A percentile compares a stretch with the other conserved stretches of the same genome.
Evolutionary conservation across 306 rosid species (phyloP).

Genomic region (Vigna mungo): DNA sequence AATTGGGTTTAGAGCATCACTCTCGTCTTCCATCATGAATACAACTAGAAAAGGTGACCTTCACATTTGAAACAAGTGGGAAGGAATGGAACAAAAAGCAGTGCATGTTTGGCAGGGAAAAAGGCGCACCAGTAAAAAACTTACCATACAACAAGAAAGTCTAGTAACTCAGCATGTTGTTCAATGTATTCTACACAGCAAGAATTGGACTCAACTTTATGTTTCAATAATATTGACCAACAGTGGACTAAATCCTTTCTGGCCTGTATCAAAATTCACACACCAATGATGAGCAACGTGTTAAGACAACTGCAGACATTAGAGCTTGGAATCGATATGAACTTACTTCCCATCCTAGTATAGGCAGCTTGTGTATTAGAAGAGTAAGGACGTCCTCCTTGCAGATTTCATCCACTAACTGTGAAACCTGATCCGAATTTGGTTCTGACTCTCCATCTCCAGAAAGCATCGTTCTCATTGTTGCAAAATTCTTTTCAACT

Average conservation of each 20-base stretch:
- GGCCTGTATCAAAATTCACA: constrained; percentile 66
- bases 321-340: constrained; percentile 29
- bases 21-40: not conserved
- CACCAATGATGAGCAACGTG: constrained; percentile 48
- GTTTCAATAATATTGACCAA: constrained; percentile 90
- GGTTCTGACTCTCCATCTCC: constrained; percentile 95
- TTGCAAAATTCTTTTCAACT: constrained; percentile 85
- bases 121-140: constrained; percentile 40
- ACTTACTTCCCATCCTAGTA: constrained; percentile 98
- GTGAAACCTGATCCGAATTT: constrained; percentile 76
- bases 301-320: constrained; percentile 28
- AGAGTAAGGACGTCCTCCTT: constrained; percentile 82
- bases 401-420: constrained; percentile 80
- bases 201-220: constrained; percentile 67
- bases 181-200: constrained; percentile 81
- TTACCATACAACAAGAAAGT: constrained; percentile 91
- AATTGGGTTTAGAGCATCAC: not conserved
- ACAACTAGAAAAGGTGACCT: constrained; percentile 11
- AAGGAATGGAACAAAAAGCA: not conserved
- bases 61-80: constrained; percentile 6
- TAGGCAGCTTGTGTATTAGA: constrained; percentile 76
- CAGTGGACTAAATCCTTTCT: constrained; percentile 91
- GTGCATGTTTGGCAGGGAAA: not conserved
- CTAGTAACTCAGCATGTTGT: constrained; percentile 77
- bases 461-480: constrained; percentile 81